Conservation (phyloP, 2,329 filamentous ascomycete species). For the Neonectria coccinea region DNA sequence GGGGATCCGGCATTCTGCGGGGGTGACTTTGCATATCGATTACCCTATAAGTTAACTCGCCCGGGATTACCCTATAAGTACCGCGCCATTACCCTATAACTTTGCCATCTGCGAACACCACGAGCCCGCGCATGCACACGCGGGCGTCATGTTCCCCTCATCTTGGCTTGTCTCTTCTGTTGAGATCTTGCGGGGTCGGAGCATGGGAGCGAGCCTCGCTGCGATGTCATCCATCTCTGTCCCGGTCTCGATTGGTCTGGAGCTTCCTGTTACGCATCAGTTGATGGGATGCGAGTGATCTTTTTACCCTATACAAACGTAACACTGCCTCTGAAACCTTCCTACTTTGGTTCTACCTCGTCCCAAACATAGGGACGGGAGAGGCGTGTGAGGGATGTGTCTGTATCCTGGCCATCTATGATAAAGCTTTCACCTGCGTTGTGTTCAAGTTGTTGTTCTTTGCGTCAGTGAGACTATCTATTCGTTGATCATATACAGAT, state of each 20-base stretch:
- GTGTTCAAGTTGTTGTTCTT: background rate
- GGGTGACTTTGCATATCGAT: slow-evolving; percentile 13
- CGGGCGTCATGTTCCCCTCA: too few relatives aligned
- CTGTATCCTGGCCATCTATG: background rate
- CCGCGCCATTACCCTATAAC: slow-evolving; percentile 6
- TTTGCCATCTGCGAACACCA: background rate
- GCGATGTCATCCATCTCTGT: background rate
- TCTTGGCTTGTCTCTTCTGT: background rate
- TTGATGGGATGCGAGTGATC: background rate
- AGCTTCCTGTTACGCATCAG: background rate
- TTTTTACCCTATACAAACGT: background rate
- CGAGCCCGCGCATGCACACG: background rate
- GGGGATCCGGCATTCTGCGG: background rate
- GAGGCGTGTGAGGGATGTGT: background rate
- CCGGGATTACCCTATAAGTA: slow-evolving; percentile 24
- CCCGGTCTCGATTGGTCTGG: background rate
- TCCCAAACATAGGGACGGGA: background rate
- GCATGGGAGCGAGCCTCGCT: background rate
- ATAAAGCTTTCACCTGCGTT: background rate
- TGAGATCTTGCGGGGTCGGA: slow-evolving; percentile 5
- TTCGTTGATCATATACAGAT: background rate
- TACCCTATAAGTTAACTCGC: slow-evolving; percentile 26
- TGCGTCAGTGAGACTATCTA: background rate
- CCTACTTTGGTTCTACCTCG: background rate
- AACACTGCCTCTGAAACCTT: background rate